phyloP scores from a whole-genome alignment of 208 protist genomes.

The Wallacemonas collosoma region DNA sequence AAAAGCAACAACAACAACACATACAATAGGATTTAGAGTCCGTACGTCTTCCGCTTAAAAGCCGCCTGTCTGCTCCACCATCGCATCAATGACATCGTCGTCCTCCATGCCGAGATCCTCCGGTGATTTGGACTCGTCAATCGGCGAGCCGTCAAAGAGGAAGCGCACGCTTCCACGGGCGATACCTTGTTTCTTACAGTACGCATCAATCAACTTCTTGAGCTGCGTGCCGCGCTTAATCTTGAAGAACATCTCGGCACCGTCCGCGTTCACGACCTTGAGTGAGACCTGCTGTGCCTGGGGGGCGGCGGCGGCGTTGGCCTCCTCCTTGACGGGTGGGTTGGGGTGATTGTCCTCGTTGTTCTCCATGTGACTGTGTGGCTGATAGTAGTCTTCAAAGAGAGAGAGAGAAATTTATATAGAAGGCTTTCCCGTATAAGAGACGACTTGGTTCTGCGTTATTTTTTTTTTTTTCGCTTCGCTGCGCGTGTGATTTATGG shows the following conservation, averaged over 20 bases:
- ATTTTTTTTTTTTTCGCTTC: no score
- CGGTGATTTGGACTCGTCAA: slow-evolving; percentile 92
- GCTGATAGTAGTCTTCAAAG: background rate
- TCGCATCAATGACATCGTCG: slow-evolving; percentile 94
- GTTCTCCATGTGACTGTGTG: slow-evolving; percentile 19
- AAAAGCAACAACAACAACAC: slow-evolving; percentile 2
- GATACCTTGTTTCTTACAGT: slow-evolving; percentile 96
- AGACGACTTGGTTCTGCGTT: no score
- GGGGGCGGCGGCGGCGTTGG: slow-evolving; percentile 23
- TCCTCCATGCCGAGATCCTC: slow-evolving; percentile 95
- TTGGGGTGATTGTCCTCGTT: slow-evolving; percentile 28
- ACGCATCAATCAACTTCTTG: slow-evolving; percentile 97
- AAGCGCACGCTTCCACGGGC: slow-evolving; percentile 91
- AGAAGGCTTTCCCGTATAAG: no score
- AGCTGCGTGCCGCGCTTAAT: slow-evolving; percentile 95
- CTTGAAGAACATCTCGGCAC: slow-evolving; percentile 97
- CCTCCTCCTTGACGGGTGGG: slow-evolving; percentile 62
- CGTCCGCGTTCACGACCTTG: slow-evolving; percentile 93
- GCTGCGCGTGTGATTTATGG: no score
- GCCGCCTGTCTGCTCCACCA: slow-evolving; percentile 93
- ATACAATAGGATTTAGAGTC: slow-evolving; percentile 2
- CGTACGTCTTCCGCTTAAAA: slow-evolving; percentile 1
- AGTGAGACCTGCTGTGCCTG: slow-evolving; percentile 77
- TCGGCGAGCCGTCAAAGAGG: slow-evolving; percentile 94
- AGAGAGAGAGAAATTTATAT: background rate